Conservation (phyloP, 139 green algal species). For the Eudorina sp. region DNA sequence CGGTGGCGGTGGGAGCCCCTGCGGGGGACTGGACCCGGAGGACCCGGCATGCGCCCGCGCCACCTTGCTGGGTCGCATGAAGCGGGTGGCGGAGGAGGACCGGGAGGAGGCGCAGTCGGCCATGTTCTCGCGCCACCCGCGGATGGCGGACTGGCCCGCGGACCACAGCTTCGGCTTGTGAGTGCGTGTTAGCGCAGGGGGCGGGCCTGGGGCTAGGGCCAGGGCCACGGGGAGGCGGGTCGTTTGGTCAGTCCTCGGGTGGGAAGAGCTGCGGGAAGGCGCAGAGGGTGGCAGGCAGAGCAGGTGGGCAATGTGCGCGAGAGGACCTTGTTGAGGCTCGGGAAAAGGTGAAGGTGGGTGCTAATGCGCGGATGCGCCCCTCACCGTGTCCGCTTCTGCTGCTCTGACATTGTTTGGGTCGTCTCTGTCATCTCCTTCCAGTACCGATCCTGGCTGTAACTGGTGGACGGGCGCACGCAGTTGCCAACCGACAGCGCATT, state of each 20-base stretch:
- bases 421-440: no score
- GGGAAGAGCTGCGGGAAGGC: neutral
- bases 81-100: constrained; percentile 32
- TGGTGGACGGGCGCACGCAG: no score
- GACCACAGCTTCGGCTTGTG: constrained; percentile 68
- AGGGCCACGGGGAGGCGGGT: no score
- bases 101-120: constrained; percentile 43
- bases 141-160: constrained; percentile 64
- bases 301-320: neutral
- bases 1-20: neutral
- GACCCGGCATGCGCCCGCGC: constrained; percentile 64
- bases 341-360: neutral
- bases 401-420: no score
- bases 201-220: neutral
- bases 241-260: no score
- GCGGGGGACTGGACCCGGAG: constrained; percentile 47
- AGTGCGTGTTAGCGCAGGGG: constrained; percentile 37
- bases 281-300: neutral
- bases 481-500: neutral
- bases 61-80: constrained; percentile 51
- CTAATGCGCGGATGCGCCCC: no score
- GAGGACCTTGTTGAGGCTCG: neutral
- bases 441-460: no score
- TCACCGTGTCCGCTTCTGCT: no score
- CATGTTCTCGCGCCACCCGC: constrained; percentile 67